Base-by-base conservation (phyloP, 2,329 filamentous ascomycete species). In the Plectosphaerella sp. region DNA sequence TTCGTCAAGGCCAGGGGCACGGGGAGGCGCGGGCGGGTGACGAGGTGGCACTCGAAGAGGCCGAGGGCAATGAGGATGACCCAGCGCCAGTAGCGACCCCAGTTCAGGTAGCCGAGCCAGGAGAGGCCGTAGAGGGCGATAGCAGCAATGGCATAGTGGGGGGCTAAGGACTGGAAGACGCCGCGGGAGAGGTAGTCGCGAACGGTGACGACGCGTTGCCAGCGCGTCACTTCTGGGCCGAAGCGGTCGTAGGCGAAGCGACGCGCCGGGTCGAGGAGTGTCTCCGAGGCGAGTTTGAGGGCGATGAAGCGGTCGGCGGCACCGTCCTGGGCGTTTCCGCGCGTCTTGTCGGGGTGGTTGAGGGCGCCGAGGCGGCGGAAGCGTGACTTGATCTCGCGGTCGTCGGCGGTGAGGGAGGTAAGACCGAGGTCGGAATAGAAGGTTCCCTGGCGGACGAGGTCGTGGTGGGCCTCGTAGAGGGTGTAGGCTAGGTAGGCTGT, bases 171-270 rank as follows among this genome's bases (percentile, higher is more conserved):
- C 57, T 80, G 78, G n/a, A 89, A 54, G 51, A 74, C 72, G 51
- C 89, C 91, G 14, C 78, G 74, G 49, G 80, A 74, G 47, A 95
- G 75, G 65, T 82, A 96, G 65, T 96, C 92, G 54, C 80, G 79
- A 52, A 89, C 72, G 0, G 87, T 89, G 50, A 78, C 72, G 70
- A 84, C 87, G 57, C 81, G 76, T 57, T 79, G 73, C 86, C 87
- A 93, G 9, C 67, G 66, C 12, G 87, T 68, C 18, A 92, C 78
- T 25, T 83, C 82, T 1, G 89, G 86, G 0, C 92, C 92, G 66
- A 96, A 91, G 47, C 91, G 84, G 65, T 96, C 91, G 71, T 97
- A 97, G 8, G 90, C 91, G 66, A 94, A 96, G 52, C 91, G 80
- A 62, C 82, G 85, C 1, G 83, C 84, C 3, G 88, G 83, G 63